These are phyloP conservation scores for Oryza officinalis DNA, from an alignment of 176 grass and related monocot species.

Conservation along the genomic window DNA sequence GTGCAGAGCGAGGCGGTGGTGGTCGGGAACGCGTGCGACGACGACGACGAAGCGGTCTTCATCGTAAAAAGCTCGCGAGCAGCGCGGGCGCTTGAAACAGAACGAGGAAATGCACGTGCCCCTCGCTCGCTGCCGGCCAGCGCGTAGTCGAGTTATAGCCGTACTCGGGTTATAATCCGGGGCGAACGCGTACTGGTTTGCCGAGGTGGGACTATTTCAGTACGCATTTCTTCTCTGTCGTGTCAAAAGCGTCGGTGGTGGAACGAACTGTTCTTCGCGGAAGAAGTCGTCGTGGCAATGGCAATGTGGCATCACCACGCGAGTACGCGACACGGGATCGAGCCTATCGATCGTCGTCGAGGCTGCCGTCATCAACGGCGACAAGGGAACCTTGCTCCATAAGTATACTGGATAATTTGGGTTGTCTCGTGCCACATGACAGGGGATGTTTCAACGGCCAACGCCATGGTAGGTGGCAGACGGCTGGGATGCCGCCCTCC, in stretches of 20 bases:
- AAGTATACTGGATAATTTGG: not conserved
- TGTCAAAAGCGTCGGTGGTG: not conserved
- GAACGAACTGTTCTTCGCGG: not conserved
- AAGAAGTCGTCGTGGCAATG: too few species aligned
- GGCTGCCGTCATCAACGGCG: not conserved
- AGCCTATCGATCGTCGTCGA: not conserved
- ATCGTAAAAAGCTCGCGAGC: not conserved
- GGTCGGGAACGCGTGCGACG: conserved; percentile 19
- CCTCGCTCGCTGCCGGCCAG: not conserved
- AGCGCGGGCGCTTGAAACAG: not conserved
- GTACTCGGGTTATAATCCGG: conserved; percentile 9
- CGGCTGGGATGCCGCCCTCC: too few species aligned
- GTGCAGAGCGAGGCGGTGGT: conserved; percentile 22
- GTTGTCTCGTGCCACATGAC: not conserved
- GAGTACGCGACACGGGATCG: not conserved
- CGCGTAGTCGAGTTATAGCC: conserved; percentile 10
- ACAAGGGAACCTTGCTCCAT: not conserved
- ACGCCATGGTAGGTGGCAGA: conserved; percentile 19
- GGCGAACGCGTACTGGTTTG: not conserved
- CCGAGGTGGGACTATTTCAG: not conserved
- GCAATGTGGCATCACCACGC: not conserved
- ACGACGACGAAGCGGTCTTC: conserved; percentile 38
- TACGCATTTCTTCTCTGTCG: not conserved
- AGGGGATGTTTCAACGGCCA: conserved; percentile 34
- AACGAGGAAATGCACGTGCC: not conserved